These are phyloP conservation scores for Thelephora aurantiotincta DNA, from an alignment of 768 basidiomycete species.

Conservation along the genomic window DNA sequence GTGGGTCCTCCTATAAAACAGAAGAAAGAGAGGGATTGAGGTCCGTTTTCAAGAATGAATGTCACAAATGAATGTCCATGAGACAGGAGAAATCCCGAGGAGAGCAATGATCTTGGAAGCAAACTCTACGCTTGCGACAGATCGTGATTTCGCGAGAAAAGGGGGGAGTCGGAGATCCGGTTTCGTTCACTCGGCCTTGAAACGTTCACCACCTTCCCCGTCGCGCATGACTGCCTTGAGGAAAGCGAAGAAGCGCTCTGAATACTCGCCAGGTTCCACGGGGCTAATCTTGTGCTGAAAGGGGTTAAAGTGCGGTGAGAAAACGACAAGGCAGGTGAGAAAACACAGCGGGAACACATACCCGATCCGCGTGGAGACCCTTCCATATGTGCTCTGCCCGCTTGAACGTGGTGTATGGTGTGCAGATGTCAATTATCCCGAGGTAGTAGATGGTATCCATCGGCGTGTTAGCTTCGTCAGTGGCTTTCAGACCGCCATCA, in stretches of 20 bases:
- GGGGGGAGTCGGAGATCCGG: not conserved
- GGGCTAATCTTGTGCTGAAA: conserved; percentile 87
- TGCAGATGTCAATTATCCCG: conserved; percentile 93
- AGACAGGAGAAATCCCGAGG: not conserved
- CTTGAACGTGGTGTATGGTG: conserved; percentile 72
- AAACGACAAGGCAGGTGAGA: conserved; percentile 4
- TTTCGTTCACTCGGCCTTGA: conserved; percentile 26
- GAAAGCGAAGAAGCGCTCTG: conserved; percentile 75
- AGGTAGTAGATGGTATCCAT: conserved; percentile 82
- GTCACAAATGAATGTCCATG: too few relatives aligned
- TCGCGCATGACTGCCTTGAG: conserved; percentile 80
- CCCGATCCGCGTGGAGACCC: conserved; percentile 73
- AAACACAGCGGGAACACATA: conserved; percentile 28
- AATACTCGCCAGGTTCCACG: conserved; percentile 79
- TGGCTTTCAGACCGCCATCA: conserved; percentile 85
- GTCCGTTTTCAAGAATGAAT: too few relatives aligned
- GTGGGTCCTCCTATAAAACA: too few relatives aligned
- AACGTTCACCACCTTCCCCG: conserved; percentile 47
- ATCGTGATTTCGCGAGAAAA: not conserved
- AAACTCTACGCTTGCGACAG: not conserved
- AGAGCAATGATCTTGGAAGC: not conserved
- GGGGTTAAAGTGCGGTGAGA: conserved; percentile 2
- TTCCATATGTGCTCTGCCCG: conserved; percentile 87
- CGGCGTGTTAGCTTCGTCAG: conserved; percentile 67
- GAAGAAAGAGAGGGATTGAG: too few relatives aligned